Conservation (phyloP, 1,284 basidiomycete genomes). For the Leucoagaricus sp. region DNA sequence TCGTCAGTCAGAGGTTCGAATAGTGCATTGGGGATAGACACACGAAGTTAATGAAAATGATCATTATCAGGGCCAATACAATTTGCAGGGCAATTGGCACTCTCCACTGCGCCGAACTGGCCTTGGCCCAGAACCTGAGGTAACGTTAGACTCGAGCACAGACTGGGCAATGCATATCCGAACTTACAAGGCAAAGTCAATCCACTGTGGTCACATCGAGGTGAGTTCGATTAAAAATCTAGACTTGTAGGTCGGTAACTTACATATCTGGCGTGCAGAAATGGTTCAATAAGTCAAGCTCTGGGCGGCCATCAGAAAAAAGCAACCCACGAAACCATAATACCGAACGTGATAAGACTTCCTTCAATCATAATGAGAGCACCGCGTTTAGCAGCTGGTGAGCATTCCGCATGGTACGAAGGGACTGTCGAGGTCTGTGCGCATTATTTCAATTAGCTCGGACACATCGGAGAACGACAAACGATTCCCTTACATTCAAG, state of each 20-base stretch:
- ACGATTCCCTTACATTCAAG: slow-evolving; percentile 47
- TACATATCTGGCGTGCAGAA: slow-evolving; percentile 31
- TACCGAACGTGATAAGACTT: slow-evolving; percentile 68
- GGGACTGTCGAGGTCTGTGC: slow-evolving; percentile 62
- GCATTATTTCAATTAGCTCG: neutral
- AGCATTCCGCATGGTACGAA: slow-evolving; percentile 67
- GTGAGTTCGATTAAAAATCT: neutral
- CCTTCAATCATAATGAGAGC: slow-evolving; percentile 72
- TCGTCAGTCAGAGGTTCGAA: neutral
- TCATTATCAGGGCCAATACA: slow-evolving; percentile 61
- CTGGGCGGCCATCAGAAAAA: neutral
- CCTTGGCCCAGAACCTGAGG: slow-evolving; percentile 49
- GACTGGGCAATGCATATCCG: neutral
- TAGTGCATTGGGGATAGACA: slow-evolving; percentile 26
- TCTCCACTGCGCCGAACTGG: slow-evolving; percentile 64
- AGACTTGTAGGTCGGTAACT: neutral
- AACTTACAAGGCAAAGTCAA: slow-evolving; percentile 58
- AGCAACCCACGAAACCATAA: slow-evolving; percentile 62
- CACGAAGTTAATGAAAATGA: slow-evolving; percentile 56
- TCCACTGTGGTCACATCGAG: slow-evolving; percentile 41
- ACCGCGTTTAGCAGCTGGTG: slow-evolving; percentile 60
- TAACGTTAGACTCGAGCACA: neutral
- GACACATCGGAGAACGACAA: neutral
- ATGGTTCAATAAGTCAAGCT: neutral
- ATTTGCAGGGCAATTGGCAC: slow-evolving; percentile 73